Conservation (phyloP, 768 basidiomycete species). For the Russula sp. region DNA sequence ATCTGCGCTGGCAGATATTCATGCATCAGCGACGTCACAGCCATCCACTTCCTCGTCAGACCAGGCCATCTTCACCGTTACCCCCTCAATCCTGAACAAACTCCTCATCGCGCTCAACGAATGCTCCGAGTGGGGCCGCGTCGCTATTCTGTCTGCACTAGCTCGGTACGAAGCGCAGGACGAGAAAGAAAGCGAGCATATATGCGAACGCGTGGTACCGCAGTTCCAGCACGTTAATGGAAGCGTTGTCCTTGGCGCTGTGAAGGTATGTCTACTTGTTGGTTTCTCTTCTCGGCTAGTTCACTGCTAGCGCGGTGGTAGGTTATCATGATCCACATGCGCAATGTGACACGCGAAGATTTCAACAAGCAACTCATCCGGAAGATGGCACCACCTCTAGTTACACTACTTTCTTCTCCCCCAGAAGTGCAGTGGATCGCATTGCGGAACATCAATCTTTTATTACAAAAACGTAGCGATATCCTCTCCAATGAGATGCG, state of each 20-base stretch:
- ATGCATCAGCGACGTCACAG: conserved; percentile 55
- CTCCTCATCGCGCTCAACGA: conserved; percentile 93
- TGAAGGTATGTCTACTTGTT: conserved; percentile 53
- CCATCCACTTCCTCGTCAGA: conserved; percentile 49
- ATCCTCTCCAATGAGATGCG: conserved; percentile 94
- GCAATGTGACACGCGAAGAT: conserved; percentile 71
- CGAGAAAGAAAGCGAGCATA: conserved; percentile 95
- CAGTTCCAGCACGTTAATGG: conserved; percentile 98
- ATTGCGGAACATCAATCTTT: conserved; percentile 90
- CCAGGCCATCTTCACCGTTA: conserved; percentile 72
- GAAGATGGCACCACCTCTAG: conserved; percentile 96
- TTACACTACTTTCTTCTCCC: conserved; percentile 92
- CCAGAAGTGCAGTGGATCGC: conserved; percentile 99
- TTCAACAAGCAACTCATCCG: conserved; percentile 77
- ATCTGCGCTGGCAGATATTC: conserved; percentile 88
- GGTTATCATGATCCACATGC: conserved; percentile 98
- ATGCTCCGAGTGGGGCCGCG: conserved; percentile 98
- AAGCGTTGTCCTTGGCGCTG: conserved; percentile 91
- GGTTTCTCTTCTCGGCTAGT: neutral
- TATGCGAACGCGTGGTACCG: conserved; percentile 96
- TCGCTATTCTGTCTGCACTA: conserved; percentile 83
- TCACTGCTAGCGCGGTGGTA: conserved; percentile 26
- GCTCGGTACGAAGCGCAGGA: conserved; percentile 77
- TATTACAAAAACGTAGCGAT: conserved; percentile 89
- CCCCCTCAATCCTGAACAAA: conserved; percentile 75